A percentile compares a stretch with the other conserved stretches of the same genome.
phyloP scores from a whole-genome alignment of 306 rosid genomes.

The Sindora glabra region DNA sequence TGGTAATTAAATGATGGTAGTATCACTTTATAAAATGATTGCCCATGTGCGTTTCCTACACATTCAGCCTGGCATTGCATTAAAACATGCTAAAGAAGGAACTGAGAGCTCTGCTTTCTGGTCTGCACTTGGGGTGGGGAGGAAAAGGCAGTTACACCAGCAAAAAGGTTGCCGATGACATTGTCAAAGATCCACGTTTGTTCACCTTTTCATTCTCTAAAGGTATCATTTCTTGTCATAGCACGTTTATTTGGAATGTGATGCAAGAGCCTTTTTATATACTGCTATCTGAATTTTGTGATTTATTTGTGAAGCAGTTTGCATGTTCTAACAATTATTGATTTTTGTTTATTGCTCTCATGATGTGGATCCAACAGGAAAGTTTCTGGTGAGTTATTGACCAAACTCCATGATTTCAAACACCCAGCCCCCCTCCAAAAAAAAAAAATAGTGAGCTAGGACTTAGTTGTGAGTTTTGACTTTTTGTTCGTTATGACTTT shows the following conservation, averaged over 20 bases:
- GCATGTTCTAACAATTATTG: slow-evolving; percentile 32
- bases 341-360: slow-evolving; percentile 22
- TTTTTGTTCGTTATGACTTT: slow-evolving; percentile 12
- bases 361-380: slow-evolving; percentile 60
- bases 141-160: slow-evolving; percentile 80
- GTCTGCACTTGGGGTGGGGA: slow-evolving; percentile 87
- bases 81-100: slow-evolving; percentile 94
- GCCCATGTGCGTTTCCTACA: slow-evolving; percentile 15
- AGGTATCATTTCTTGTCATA: slow-evolving; percentile 43
- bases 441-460: no score
- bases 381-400: slow-evolving; percentile 77
- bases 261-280: no score
- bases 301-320: slow-evolving; percentile 13
- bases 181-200: slow-evolving; percentile 82
- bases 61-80: slow-evolving; percentile 79
- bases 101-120: slow-evolving; percentile 98
- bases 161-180: slow-evolving; percentile 57
- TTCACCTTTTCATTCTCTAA: slow-evolving; percentile 61
- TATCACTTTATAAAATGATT: slow-evolving; percentile 7
- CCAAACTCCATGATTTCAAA: slow-evolving; percentile 15
- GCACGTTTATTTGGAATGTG: not conserved
- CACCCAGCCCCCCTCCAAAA: no score
- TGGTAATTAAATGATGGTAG: not conserved
- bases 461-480: slow-evolving; percentile 7
- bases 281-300: slow-evolving; percentile 16